These are phyloP conservation scores for Apiospora aurea DNA, from an alignment of 2,329 filamentous ascomycete genomes.

Conservation along the genomic window DNA sequence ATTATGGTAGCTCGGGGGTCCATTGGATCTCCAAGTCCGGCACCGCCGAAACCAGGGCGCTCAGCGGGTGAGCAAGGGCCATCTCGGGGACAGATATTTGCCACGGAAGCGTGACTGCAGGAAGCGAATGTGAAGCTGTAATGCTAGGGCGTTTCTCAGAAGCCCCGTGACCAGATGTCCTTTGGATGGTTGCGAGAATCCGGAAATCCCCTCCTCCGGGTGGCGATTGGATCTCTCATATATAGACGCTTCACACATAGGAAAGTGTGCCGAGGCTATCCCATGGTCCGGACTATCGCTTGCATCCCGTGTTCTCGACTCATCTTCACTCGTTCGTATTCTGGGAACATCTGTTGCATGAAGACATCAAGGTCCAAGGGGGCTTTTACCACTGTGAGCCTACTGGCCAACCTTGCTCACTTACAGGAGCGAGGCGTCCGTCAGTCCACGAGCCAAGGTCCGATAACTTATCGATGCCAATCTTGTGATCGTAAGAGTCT, in stretches of 20 bases:
- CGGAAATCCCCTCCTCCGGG: not conserved
- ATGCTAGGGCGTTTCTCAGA: not conserved
- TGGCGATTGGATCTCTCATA: not conserved
- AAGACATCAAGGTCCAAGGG: conserved; percentile 11
- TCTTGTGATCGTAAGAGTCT: not conserved
- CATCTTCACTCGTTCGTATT: not conserved
- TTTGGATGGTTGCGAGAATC: not conserved
- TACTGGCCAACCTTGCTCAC: not conserved
- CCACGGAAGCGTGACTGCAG: not conserved
- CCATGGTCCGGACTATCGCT: not conserved
- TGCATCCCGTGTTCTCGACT: not conserved
- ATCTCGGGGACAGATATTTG: not conserved
- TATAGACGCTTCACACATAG: not conserved
- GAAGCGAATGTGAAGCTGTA: not conserved
- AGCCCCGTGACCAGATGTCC: not conserved
- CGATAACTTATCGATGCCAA: not conserved
- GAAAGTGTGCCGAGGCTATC: not conserved
- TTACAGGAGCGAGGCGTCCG: not conserved
- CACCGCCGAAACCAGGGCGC: not conserved
- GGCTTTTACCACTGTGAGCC: not conserved
- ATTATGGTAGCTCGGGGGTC: not conserved
- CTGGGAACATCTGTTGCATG: not conserved
- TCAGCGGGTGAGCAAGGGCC: conserved; percentile 17
- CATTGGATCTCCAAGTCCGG: not conserved
- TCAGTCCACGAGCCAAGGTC: not conserved